Evolutionary conservation across 2,329 filamentous ascomycete species (phyloP).

Genomic region (Monosporascus sp.): DNA sequence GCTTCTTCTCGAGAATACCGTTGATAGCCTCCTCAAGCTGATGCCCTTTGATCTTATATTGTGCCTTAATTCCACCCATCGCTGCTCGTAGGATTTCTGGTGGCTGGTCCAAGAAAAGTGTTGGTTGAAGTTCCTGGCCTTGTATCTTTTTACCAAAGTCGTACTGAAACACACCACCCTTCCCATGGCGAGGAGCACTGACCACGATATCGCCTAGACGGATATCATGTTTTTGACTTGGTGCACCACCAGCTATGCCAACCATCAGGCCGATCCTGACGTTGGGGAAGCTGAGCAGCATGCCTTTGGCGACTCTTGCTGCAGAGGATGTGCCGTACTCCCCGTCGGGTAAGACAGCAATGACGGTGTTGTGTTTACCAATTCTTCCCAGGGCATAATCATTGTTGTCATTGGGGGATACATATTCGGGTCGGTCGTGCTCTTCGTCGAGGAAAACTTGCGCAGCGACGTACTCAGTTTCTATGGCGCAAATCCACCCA

Average conservation of each 20-base stretch:
- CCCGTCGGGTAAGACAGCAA: conserved; percentile 17
- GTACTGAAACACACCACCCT: conserved; percentile 19
- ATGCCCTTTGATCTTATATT: conserved; percentile 6
- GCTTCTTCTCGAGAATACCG: no score
- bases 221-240: conserved; percentile 4
- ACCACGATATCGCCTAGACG: conserved; percentile 23
- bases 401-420: conserved; percentile 4
- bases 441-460: conserved; percentile 14
- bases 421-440: conserved; percentile 3
- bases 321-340: conserved; percentile 28
- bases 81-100: conserved; percentile 13
- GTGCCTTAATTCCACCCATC: conserved; percentile 8
- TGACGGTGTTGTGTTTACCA: conserved; percentile 16
- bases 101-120: conserved; percentile 12
- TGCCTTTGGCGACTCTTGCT: conserved; percentile 25
- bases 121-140: conserved; percentile 9
- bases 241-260: conserved; percentile 32
- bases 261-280: conserved; percentile 38
- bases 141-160: conserved; percentile 16
- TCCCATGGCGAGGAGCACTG: conserved; percentile 5
- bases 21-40: conserved; percentile 14
- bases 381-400: conserved; percentile 17
- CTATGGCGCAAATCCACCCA: conserved; percentile 15
- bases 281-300: conserved; percentile 25
- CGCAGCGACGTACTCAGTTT: conserved; percentile 14